Base-by-base conservation (phyloP, 1,284 basidiomycete species). In the Puccinia novopanici region DNA sequence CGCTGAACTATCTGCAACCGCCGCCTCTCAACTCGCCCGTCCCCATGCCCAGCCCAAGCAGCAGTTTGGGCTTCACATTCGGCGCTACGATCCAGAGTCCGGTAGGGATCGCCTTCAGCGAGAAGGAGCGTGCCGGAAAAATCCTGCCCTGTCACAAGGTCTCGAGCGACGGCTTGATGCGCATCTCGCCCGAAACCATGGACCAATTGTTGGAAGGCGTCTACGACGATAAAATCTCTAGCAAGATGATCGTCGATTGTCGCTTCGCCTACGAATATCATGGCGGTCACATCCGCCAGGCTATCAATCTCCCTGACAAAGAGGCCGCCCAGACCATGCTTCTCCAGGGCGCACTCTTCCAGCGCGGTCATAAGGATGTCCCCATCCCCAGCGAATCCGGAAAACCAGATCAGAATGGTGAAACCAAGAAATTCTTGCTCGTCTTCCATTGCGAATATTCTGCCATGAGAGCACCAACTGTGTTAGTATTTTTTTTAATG, bases 361-460 rank as follows among this genome's bases (percentile, higher is more conserved):
- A 79, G 84, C 79, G 84, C 83, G 82, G 83, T 37, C 81, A 85
- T 72, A 42, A 15, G 2, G 84, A 86, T 76, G 90, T 91, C 84
- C 94, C 95, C 3, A 86, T 84, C 73, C 91, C 93, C 2, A 93
- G 92, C 77, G 89, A 92, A 81, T 96, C 94, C 85, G 93, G 94
- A 34, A 91, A 93, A 82, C 81, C 85, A 0, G 85, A 85, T 27
- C 84, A 84, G 19, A 83, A 87, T 1, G 85, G 87, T 87, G 80
- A 91, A 87, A 81, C 77, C 8, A 83, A 82, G 86, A 97, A 93
- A 89, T 93, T 89, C 4, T 88, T 99, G 24, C 87, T 99, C 70
- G 89, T 99, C 80, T 98, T 99, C 88, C 96, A 99, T 86, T 99
- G 96, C 89, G 96, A 99, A 87, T 98, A 98, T 85, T 95, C 93